phyloP scores from a whole-genome alignment of 495 filamentous ascomycete species.

The Penicillium verhagenii region DNA sequence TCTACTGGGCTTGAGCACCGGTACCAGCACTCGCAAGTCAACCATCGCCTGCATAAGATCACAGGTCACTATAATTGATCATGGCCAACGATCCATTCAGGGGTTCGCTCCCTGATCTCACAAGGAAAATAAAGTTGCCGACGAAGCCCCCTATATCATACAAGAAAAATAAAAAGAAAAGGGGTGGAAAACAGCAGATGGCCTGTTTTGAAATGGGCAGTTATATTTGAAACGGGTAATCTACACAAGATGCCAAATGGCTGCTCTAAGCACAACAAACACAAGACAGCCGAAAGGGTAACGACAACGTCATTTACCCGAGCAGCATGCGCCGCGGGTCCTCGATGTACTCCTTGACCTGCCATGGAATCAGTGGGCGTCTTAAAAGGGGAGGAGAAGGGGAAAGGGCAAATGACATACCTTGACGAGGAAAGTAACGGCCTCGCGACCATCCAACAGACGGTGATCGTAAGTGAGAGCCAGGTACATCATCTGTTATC shows the following conservation, averaged over 20 bases:
- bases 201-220: constrained; percentile 5
- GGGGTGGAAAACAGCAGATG: not conserved
- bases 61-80: no score
- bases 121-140: not conserved
- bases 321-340: constrained; percentile 92
- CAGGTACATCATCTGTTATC: constrained; percentile 88
- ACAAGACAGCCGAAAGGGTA: constrained; percentile 12
- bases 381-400: no score
- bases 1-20: not conserved
- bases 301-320: constrained; percentile 31
- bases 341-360: constrained; percentile 96
- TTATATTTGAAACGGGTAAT: constrained; percentile 35
- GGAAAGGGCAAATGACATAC: constrained; percentile 31
- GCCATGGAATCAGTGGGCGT: constrained; percentile 15
- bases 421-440: constrained; percentile 96
- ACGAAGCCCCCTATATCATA: not conserved
- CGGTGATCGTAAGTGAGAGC: constrained; percentile 97
- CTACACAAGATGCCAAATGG: constrained; percentile 31
- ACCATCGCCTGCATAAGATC: no score
- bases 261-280: constrained; percentile 15
- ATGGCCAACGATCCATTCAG: no score
- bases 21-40: no score
- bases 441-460: constrained; percentile 91
- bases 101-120: not conserved
- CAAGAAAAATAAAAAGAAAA: not conserved